Evolutionary conservation across 768 basidiomycete species (phyloP).

Genomic region (Erythrobasidium yunnanense): DNA sequence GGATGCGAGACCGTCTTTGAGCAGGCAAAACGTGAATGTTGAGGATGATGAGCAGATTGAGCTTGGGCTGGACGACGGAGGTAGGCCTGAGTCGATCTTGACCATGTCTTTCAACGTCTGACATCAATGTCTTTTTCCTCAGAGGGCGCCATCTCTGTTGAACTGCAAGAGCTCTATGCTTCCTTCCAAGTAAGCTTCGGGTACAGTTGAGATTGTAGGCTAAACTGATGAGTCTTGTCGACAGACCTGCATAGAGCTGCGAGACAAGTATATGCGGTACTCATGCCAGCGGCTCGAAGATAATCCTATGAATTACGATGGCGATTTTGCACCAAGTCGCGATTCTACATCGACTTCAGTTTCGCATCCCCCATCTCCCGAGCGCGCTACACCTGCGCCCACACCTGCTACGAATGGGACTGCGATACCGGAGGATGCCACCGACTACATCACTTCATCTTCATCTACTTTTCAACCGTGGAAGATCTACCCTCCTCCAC

Average conservation of each 20-base stretch:
- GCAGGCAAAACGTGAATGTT: not conserved
- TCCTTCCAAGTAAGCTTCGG: constrained; percentile 49
- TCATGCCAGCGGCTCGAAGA: constrained; percentile 88
- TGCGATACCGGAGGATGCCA: not conserved
- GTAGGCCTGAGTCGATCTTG: too few species aligned
- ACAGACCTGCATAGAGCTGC: constrained; percentile 65
- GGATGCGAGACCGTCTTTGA: not conserved
- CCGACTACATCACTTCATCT: not conserved
- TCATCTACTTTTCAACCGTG: constrained; percentile 48
- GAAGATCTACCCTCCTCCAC: constrained; percentile 84
- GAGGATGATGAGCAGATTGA: constrained; percentile 26
- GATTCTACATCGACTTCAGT: constrained; percentile 53
- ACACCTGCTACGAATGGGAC: constrained; percentile 35
- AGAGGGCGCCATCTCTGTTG: constrained; percentile 37
- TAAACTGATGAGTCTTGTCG: not conserved
- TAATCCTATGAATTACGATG: constrained; percentile 85
- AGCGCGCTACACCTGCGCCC: constrained; percentile 39
- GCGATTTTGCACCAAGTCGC: constrained; percentile 46
- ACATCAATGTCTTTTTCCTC: not conserved
- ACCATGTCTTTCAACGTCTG: too few species aligned
- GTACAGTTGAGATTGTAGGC: not conserved
- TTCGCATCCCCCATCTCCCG: constrained; percentile 55
- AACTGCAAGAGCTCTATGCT: constrained; percentile 49
- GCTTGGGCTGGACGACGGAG: constrained; percentile 9
- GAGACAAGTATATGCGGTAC: constrained; percentile 85